Conservation (phyloP, 306 rosid genomes). For the Delonix regia region DNA sequence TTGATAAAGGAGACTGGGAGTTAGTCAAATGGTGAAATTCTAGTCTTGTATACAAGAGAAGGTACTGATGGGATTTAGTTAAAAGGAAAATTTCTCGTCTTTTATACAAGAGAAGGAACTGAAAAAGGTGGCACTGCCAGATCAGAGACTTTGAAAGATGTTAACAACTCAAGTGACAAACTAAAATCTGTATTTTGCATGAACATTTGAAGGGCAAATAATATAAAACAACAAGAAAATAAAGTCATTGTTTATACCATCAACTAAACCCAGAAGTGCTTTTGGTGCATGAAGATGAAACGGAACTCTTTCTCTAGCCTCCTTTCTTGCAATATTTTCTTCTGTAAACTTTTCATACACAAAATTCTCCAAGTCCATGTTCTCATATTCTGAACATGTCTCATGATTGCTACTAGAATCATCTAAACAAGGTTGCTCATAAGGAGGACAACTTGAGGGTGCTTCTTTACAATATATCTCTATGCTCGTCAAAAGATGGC, state of each 20-base stretch:
- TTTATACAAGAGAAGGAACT: background rate
- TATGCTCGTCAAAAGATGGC: conserved; percentile 81
- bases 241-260: conserved; percentile 55
- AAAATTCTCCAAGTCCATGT: conserved; percentile 92
- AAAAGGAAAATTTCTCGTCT: conserved; percentile 24
- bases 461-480: conserved; percentile 80
- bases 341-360: conserved; percentile 85
- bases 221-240: background rate
- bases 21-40: conserved; percentile 22
- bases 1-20: conserved; percentile 30
- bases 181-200: background rate
- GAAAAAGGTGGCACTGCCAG: background rate
- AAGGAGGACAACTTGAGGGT: conserved; percentile 60
- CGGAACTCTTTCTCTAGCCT: conserved; percentile 64
- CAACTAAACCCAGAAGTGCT: conserved; percentile 76
- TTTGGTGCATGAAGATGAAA: conserved; percentile 85
- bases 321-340: conserved; percentile 85
- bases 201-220: background rate
- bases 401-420: conserved; percentile 75
- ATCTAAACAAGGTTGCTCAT: conserved; percentile 66
- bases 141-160: background rate
- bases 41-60: background rate
- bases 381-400: conserved; percentile 75
- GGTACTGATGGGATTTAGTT: conserved; percentile 11
- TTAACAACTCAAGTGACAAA: background rate